These are phyloP conservation scores for Fonsecaea multimorphosa DNA, from an alignment of 2,329 filamentous ascomycete genomes.

Conservation along the genomic window DNA sequence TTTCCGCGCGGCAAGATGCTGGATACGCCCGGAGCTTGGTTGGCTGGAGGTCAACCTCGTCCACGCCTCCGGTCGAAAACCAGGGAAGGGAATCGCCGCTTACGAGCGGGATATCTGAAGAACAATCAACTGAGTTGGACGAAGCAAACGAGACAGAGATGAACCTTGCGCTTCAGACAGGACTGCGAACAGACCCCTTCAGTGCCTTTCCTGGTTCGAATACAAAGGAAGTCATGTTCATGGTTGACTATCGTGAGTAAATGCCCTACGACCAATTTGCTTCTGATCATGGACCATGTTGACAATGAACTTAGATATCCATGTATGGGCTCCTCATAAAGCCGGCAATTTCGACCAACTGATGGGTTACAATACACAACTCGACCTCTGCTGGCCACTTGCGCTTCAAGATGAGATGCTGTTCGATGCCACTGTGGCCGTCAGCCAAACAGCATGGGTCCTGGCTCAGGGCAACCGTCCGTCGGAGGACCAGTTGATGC, in stretches of 20 bases:
- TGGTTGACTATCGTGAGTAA: constrained; percentile 29
- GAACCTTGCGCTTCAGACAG: constrained; percentile 12
- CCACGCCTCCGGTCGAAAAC: constrained; percentile 11
- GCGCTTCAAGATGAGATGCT: constrained; percentile 32
- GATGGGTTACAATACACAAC: constrained; percentile 30
- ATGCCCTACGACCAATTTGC: not conserved
- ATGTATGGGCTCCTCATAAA: constrained; percentile 28
- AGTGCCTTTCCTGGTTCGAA: constrained; percentile 23
- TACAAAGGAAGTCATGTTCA: constrained; percentile 20
- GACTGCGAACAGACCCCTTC: constrained; percentile 24
- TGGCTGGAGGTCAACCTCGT: constrained; percentile 23
- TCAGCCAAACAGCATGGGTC: constrained; percentile 26
- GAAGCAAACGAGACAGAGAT: not conserved
- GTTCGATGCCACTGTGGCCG: constrained; percentile 30
- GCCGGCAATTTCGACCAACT: constrained; percentile 22
- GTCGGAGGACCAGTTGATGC: constrained; percentile 25
- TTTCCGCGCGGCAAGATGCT: constrained; percentile 18
- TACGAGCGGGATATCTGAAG: not conserved
- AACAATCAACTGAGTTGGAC: not conserved
- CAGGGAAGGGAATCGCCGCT: not conserved
- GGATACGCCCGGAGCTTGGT: constrained; percentile 30
- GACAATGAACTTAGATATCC: constrained; percentile 20
- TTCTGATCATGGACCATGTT: not conserved
- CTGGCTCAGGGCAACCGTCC: constrained; percentile 19
- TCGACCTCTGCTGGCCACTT: constrained; percentile 33